Evolutionary conservation across 495 filamentous ascomycete genomes (phyloP).

Genomic region (Neurospora pannonica): DNA sequence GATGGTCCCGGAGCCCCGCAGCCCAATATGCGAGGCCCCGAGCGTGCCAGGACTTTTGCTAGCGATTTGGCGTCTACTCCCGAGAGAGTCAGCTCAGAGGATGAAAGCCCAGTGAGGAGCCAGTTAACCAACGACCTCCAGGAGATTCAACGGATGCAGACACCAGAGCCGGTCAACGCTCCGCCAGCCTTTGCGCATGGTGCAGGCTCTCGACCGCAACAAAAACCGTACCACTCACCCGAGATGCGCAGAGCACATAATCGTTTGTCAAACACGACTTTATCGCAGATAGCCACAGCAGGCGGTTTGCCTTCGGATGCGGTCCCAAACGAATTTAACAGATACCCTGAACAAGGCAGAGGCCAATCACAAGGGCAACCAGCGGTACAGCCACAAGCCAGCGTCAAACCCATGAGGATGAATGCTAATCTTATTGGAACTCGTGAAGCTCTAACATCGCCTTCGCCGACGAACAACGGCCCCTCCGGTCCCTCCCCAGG

Average conservation of each 20-base stretch:
- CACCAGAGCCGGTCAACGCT: conserved; percentile 60
- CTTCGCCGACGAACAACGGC: conserved; percentile 15
- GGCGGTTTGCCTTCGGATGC: conserved; percentile 34
- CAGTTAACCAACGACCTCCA: conserved; percentile 35
- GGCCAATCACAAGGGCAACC: conserved; percentile 20
- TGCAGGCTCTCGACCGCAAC: conserved; percentile 42
- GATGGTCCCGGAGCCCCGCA: conserved; percentile 12
- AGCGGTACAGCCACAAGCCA: conserved; percentile 38
- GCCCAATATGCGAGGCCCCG: conserved; percentile 16
- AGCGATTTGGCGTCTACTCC: conserved; percentile 36
- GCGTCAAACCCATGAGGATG: conserved; percentile 33
- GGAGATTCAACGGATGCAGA: conserved; percentile 45
- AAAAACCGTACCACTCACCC: conserved; percentile 59
- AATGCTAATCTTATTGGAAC: conserved; percentile 41
- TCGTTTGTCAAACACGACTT: conserved; percentile 69
- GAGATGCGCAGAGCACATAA: conserved; percentile 69
- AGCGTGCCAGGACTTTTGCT: conserved; percentile 23
- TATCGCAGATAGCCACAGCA: conserved; percentile 64
- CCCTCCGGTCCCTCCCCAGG: conserved; percentile 18
- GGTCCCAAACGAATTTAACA: neutral
- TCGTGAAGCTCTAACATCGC: conserved; percentile 38
- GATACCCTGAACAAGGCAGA: neutral
- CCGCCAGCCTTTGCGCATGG: conserved; percentile 66
- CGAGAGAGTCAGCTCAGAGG: conserved; percentile 52
- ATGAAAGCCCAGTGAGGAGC: conserved; percentile 28